Evolutionary conservation across 441 rosid species (phyloP).

Genomic region (Brassica hybrid): DNA sequence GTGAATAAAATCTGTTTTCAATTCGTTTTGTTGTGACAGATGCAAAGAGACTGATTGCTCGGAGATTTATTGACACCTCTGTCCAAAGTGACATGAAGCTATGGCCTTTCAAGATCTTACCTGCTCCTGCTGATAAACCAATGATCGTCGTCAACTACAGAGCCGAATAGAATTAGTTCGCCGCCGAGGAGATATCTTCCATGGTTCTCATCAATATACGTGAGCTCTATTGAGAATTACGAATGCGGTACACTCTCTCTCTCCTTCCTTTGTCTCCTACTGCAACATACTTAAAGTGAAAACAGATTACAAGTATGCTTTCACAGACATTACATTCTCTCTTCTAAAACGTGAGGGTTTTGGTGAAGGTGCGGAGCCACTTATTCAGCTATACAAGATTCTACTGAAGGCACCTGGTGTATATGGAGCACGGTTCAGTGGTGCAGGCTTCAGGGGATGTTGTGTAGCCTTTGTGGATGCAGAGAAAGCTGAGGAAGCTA

Average conservation of each 20-base stretch:
- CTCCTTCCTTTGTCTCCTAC: not conserved
- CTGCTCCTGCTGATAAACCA: no score
- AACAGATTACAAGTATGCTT: slow-evolving; percentile 5
- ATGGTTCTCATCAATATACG: no score
- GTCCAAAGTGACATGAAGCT: no score
- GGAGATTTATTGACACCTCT: no score
- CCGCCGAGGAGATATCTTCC: no score
- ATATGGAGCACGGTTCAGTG: slow-evolving; percentile 87
- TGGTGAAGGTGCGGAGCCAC: slow-evolving; percentile 76
- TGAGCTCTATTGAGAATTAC: slow-evolving; percentile 72
- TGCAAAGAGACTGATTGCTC: no score
- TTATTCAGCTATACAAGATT: no score
- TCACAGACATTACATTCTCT: not conserved
- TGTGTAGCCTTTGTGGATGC: slow-evolving; percentile 83
- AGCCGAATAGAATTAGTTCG: no score
- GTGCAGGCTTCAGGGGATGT: slow-evolving; percentile 96
- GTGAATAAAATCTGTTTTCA: no score
- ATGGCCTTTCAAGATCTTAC: no score
- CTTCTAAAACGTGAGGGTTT: slow-evolving; percentile 17
- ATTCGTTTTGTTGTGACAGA: no score
- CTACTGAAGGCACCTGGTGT: slow-evolving; percentile 80
- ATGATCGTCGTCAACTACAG: no score
- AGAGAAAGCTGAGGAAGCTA: slow-evolving; percentile 65
- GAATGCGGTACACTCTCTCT: slow-evolving; percentile 71
- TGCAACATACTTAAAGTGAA: not conserved